These are phyloP conservation scores for Metroxylon sagu DNA, from an alignment of 176 grass and related monocot genomes.

Conservation along the genomic window DNA sequence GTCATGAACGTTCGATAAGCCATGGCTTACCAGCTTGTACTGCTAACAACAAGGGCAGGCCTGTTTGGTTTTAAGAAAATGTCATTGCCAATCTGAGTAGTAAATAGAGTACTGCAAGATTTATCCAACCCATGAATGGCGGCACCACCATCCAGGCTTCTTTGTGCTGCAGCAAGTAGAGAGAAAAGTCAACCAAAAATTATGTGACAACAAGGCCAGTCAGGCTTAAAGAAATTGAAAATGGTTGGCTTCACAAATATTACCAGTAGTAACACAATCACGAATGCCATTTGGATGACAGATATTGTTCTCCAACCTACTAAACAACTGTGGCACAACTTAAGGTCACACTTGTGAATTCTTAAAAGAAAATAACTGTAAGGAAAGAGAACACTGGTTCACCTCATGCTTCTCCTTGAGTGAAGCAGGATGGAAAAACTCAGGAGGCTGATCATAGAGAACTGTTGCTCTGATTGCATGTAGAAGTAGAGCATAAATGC, in stretches of 20 bases:
- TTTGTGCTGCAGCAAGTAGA: constrained; percentile 30
- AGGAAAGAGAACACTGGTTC: constrained; percentile 17
- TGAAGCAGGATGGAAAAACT: constrained; percentile 86
- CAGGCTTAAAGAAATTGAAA: not conserved
- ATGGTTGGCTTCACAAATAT: constrained; percentile 16
- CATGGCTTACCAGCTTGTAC: constrained; percentile 77
- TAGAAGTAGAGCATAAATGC: too few species aligned
- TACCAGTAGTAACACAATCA: constrained; percentile 82
- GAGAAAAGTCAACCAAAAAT: not conserved
- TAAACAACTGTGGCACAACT: constrained; percentile 63
- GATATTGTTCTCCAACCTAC: constrained; percentile 57
- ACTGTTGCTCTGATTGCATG: constrained; percentile 52
- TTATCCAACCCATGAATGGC: not conserved
- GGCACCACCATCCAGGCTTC: constrained; percentile 9
- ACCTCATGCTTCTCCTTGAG: constrained; percentile 76
- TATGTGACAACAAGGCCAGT: not conserved
- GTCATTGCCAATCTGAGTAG: constrained; percentile 24
- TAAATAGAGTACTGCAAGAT: constrained; percentile 35
- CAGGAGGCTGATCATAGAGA: constrained; percentile 96
- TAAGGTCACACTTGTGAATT: constrained; percentile 26
- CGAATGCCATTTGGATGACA: constrained; percentile 45
- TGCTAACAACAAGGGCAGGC: constrained; percentile 84
- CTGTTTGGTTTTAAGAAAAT: constrained; percentile 72
- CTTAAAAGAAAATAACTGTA: not conserved
- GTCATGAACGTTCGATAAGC: not conserved